Evolutionary conservation across 1,284 basidiomycete species (phyloP).

Genomic region (Omphalotus olearius): DNA sequence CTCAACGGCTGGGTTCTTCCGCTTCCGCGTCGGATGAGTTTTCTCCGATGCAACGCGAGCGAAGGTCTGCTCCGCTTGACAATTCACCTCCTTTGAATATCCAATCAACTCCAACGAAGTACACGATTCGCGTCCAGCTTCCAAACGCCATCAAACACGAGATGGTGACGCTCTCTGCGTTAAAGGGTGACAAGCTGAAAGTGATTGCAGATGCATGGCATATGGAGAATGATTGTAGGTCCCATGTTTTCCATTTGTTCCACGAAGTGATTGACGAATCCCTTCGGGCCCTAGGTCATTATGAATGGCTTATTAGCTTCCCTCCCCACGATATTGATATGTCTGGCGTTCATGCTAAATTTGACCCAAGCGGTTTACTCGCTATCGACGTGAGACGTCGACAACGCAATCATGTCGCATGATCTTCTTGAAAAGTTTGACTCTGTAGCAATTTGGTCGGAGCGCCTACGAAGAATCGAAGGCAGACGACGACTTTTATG

Average conservation of each 20-base stretch:
- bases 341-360: conserved; percentile 40
- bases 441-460: too few relatives aligned
- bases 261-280: background rate
- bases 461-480: too few relatives aligned
- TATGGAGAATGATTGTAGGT: conserved; percentile 48
- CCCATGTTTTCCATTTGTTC: background rate
- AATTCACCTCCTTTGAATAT: conserved; percentile 37
- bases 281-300: conserved; percentile 38
- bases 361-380: conserved; percentile 38
- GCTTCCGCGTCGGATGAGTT: conserved; percentile 4
- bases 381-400: conserved; percentile 37
- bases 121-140: conserved; percentile 38
- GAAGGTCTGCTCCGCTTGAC: conserved; percentile 31
- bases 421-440: background rate
- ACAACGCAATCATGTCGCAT: conserved; percentile 1
- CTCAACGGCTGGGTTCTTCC: conserved; percentile 1
- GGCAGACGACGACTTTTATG: too few relatives aligned
- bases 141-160: conserved; percentile 43
- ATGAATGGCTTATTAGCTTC: conserved; percentile 51
- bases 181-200: conserved; percentile 45
- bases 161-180: conserved; percentile 53
- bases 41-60: conserved; percentile 34
- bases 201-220: conserved; percentile 58
- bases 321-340: conserved; percentile 44
- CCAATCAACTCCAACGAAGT: conserved; percentile 28